A percentile compares a stretch with the other conserved stretches of the same genome.
Evolutionary conservation across 805 yeast genomes (phyloP).

Genomic region (Zygoascus ofunaensis): DNA sequence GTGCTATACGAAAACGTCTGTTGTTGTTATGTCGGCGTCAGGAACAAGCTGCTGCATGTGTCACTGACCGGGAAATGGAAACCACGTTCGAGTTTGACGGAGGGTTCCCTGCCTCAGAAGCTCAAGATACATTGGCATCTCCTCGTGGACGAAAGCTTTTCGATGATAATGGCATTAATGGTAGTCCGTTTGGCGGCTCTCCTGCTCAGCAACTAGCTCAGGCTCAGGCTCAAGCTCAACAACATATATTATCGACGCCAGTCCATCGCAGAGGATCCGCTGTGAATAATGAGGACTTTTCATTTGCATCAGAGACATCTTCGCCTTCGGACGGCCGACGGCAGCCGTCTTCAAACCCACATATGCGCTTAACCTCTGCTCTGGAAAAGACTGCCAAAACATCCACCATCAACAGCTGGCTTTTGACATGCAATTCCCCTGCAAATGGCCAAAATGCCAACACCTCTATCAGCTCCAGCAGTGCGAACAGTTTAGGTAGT

Average conservation of each 20-base stretch:
- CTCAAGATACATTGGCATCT: neutral
- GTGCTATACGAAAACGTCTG: constrained; percentile 26
- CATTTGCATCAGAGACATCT: neutral
- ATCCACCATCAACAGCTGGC: neutral
- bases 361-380: neutral
- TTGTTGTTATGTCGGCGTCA: constrained; percentile 20
- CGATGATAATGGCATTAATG: neutral
- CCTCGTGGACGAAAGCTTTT: neutral
- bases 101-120: neutral
- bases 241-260: neutral
- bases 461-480: neutral
- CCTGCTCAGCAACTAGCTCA: no score
- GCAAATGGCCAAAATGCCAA: no score
- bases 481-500: neutral
- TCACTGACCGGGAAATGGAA: neutral
- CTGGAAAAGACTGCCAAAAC: neutral
- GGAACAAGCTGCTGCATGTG: neutral
- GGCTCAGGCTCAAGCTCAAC: neutral
- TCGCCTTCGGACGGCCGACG: neutral
- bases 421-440: neutral
- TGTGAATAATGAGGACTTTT: neutral
- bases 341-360: neutral
- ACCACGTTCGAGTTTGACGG: neutral
- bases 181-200: neutral
- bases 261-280: neutral